A percentile compares a stretch with the other conserved stretches of the same genome.
Conservation (phyloP, 2,329 filamentous ascomycete genomes). For the Amauroascus verrucosus region DNA sequence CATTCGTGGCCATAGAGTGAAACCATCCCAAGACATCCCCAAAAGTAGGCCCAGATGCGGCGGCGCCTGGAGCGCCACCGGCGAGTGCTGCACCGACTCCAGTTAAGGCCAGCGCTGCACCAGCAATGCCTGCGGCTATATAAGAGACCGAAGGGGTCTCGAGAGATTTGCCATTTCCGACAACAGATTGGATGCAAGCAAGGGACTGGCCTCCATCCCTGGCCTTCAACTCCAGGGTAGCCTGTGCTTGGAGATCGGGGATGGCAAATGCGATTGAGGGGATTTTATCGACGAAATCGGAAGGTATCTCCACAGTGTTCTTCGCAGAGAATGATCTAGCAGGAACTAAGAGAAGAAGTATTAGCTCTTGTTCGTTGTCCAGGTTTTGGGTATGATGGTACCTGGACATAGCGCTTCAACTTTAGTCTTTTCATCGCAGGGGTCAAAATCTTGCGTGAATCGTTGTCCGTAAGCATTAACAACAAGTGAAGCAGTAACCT, state of each 20-base stretch:
- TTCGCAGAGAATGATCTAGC: conserved; percentile 60
- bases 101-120: conserved; percentile 65
- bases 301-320: conserved; percentile 62
- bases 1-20: conserved; percentile 87
- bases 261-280: conserved; percentile 82
- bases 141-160: conserved; percentile 68
- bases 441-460: conserved; percentile 72
- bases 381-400: conserved; percentile 28
- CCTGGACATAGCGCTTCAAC: conserved; percentile 71
- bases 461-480: conserved; percentile 76
- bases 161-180: conserved; percentile 80
- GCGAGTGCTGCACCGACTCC: conserved; percentile 60
- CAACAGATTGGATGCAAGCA: conserved; percentile 70
- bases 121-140: conserved; percentile 71
- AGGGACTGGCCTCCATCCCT: conserved; percentile 52
- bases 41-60: conserved; percentile 71
- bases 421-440: conserved; percentile 58
- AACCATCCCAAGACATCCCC: conserved; percentile 79
- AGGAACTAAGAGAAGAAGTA: conserved; percentile 47
- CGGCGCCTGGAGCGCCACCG: conserved; percentile 49
- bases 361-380: neutral
- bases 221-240: conserved; percentile 63
- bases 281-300: conserved; percentile 61
- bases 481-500: conserved; percentile 65
- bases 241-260: conserved; percentile 79